phyloP scores from a whole-genome alignment of 768 basidiomycete species.

The Naganishia friedmannii region DNA sequence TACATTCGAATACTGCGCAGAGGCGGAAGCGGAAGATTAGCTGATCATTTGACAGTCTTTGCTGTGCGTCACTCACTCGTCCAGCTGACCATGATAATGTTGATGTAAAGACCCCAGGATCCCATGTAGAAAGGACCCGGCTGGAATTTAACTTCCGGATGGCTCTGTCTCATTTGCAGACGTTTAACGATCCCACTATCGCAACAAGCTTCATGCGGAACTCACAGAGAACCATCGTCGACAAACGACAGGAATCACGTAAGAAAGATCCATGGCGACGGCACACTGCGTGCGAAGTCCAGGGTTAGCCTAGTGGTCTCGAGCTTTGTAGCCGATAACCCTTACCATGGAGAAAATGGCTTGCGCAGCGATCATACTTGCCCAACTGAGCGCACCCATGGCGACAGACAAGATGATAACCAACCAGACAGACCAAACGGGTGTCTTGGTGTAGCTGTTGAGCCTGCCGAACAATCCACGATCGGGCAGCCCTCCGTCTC shows the following conservation, averaged over 20 bases:
- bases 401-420: constrained; percentile 66
- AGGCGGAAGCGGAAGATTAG: neutral
- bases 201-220: neutral
- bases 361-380: constrained; percentile 70
- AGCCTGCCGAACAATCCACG: constrained; percentile 71
- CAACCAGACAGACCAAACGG: constrained; percentile 72
- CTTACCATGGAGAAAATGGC: constrained; percentile 69
- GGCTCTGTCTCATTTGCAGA: constrained; percentile 52
- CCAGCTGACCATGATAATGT: constrained; percentile 39
- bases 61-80: constrained; percentile 21
- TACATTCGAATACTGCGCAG: constrained; percentile 42
- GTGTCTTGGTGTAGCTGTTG: constrained; percentile 65
- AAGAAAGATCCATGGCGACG: constrained; percentile 62
- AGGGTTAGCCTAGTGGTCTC: neutral
- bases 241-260: constrained; percentile 75
- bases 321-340: neutral
- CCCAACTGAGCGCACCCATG: constrained; percentile 65
- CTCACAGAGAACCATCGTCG: constrained; percentile 60
- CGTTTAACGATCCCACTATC: neutral
- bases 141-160: constrained; percentile 77
- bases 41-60: neutral
- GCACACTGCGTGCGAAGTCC: constrained; percentile 32
- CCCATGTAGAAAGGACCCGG: constrained; percentile 87
- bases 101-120: constrained; percentile 40
- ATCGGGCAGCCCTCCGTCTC: constrained; percentile 66